phyloP scores from a whole-genome alignment of 1,139 yeast species.

The Wickerhamomyces sp. region DNA sequence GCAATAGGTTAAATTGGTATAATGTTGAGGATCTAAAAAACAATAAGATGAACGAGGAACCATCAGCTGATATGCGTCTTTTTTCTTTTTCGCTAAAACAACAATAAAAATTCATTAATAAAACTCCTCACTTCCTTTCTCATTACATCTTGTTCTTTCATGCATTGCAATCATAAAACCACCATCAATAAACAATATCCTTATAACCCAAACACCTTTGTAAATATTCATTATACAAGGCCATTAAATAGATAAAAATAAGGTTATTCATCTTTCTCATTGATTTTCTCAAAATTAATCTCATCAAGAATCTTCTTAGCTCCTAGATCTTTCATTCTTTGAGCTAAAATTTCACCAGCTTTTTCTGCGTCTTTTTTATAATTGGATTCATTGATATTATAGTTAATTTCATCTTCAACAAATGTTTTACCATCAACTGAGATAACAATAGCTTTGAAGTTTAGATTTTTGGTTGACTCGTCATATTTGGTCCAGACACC shows the following conservation, averaged over 20 bases:
- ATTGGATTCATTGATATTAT: conserved; percentile 20
- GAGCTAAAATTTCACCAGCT: conserved; percentile 70
- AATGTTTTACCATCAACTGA: conserved; percentile 74
- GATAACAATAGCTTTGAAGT: conserved; percentile 70
- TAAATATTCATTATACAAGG: neutral
- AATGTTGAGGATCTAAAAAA: no score
- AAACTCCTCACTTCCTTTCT: no score
- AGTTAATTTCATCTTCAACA: conserved; percentile 42
- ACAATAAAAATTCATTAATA: no score
- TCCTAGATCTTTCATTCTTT: conserved; percentile 62
- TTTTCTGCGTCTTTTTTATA: conserved; percentile 56
- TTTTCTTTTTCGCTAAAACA: no score
- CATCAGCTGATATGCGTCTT: no score
- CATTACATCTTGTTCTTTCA: no score
- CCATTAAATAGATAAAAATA: neutral
- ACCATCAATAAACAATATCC: no score
- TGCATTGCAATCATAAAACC: no score
- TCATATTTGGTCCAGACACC: conserved; percentile 73
- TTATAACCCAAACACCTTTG: no score
- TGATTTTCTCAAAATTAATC: conserved; percentile 65
- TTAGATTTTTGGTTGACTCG: conserved; percentile 36
- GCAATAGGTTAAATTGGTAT: no score
- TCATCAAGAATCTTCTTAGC: conserved; percentile 79
- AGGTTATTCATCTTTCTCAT: conserved; percentile 25
- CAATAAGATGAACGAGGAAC: no score